A percentile compares a stretch with the other conserved stretches of the same genome.
Evolutionary conservation across 2,329 filamentous ascomycete species (phyloP).

Genomic region (Trichoderma koningii): DNA sequence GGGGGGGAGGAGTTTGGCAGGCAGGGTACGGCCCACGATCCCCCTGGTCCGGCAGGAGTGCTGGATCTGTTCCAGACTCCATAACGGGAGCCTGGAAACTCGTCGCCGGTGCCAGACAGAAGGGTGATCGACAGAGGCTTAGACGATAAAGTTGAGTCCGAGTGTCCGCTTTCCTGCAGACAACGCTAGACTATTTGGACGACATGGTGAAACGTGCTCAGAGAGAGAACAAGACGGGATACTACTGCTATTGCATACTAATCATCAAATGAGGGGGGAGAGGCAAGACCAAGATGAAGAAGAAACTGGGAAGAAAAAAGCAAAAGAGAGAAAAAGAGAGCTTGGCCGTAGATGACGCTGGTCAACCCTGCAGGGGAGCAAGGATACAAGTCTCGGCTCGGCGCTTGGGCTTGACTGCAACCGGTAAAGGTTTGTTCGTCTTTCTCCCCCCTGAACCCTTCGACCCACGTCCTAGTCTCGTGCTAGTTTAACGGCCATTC

Average conservation of each 20-base stretch:
- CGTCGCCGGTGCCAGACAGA: background rate
- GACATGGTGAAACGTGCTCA: background rate
- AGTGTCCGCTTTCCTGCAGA: background rate
- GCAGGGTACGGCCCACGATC: too few relatives aligned
- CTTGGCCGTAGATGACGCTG: background rate
- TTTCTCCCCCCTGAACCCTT: too few relatives aligned
- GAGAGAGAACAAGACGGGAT: background rate
- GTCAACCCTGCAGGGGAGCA: background rate
- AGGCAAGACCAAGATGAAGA: background rate
- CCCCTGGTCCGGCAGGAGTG: background rate
- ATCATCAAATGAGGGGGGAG: too few relatives aligned
- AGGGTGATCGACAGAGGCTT: constrained; percentile 10
- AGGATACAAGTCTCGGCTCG: background rate
- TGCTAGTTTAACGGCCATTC: too few relatives aligned
- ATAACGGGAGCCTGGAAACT: background rate
- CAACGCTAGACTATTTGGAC: background rate
- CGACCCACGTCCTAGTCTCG: too few relatives aligned
- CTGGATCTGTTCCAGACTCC: background rate
- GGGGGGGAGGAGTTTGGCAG: too few relatives aligned
- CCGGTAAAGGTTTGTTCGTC: too few relatives aligned
- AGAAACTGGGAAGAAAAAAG: background rate
- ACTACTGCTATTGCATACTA: background rate
- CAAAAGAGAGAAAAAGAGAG: background rate
- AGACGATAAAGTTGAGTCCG: constrained; percentile 6
- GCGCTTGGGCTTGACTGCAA: too few relatives aligned